These are phyloP conservation scores for Epichloe scottii DNA, from an alignment of 2,329 filamentous ascomycete species.

Conservation along the genomic window DNA sequence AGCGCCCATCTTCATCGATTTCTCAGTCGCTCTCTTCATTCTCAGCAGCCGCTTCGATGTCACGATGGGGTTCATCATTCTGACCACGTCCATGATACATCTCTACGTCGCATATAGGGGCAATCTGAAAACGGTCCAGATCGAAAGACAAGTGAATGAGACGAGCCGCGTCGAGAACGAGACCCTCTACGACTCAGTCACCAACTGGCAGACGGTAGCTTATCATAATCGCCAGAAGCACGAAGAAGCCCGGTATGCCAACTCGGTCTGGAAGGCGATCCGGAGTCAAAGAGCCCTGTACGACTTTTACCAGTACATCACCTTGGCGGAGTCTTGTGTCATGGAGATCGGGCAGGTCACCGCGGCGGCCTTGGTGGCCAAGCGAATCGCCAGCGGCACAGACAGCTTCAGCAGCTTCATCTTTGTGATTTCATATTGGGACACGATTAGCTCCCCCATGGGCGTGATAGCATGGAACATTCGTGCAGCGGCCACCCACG, in stretches of 20 bases:
- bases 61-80: constrained; percentile 11
- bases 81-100: constrained; percentile 10
- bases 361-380: constrained; percentile 3
- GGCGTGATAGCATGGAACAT: constrained; percentile 19
- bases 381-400: constrained; percentile 15
- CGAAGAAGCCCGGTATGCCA: constrained; percentile 13
- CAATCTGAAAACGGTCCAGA: constrained; percentile 6
- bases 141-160: constrained; percentile 8
- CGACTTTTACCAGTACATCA: constrained; percentile 6
- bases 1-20: constrained; percentile 9
- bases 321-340: constrained; percentile 6
- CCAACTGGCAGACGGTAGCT: constrained; percentile 40
- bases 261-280: constrained; percentile 5
- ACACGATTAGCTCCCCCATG: constrained; percentile 26
- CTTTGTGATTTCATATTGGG: constrained; percentile 54
- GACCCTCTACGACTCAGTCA: constrained; percentile 11
- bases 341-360: constrained; percentile 10
- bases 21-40: constrained; percentile 40
- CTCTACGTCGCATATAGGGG: constrained; percentile 9
- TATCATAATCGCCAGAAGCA: constrained; percentile 19
- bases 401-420: constrained; percentile 35
- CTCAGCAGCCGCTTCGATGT: constrained; percentile 42
- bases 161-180: constrained; percentile 9
- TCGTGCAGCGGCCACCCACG: constrained; percentile 21
- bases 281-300: constrained; percentile 5